These are phyloP conservation scores for Ceratocystis eucalypticola DNA, from an alignment of 2,329 filamentous ascomycete genomes.

Conservation along the genomic window DNA sequence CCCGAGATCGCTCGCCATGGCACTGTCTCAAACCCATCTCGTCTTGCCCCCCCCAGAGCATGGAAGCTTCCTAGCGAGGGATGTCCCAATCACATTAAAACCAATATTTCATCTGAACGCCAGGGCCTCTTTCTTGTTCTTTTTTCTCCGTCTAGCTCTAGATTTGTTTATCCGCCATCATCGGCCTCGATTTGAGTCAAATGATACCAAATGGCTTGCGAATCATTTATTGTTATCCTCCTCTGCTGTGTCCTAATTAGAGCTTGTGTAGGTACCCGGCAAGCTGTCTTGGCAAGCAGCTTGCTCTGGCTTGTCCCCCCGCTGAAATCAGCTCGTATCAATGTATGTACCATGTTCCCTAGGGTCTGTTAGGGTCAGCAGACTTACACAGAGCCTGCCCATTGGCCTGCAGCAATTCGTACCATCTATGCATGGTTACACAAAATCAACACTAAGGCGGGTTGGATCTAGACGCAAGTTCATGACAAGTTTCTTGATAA, in stretches of 20 bases:
- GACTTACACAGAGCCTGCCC: slow-evolving; percentile 1
- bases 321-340: neutral
- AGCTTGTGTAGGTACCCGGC: neutral
- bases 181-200: neutral
- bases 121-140: neutral
- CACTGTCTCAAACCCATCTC: neutral
- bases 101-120: neutral
- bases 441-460: neutral
- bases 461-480: too few species aligned
- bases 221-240: neutral
- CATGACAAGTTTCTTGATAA: neutral
- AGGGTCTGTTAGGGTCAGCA: neutral
- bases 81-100: neutral
- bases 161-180: neutral
- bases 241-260: neutral
- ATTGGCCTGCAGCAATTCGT: neutral
- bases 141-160: neutral
- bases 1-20: neutral
- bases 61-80: neutral
- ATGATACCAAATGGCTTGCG: neutral
- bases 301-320: neutral
- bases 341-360: neutral
- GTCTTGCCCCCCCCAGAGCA: neutral
- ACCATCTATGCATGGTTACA: neutral
- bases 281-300: neutral